A percentile compares a stretch with the other conserved stretches of the same genome.
Conservation (phyloP, 257 asterid species). For the Solanum virginianum region DNA sequence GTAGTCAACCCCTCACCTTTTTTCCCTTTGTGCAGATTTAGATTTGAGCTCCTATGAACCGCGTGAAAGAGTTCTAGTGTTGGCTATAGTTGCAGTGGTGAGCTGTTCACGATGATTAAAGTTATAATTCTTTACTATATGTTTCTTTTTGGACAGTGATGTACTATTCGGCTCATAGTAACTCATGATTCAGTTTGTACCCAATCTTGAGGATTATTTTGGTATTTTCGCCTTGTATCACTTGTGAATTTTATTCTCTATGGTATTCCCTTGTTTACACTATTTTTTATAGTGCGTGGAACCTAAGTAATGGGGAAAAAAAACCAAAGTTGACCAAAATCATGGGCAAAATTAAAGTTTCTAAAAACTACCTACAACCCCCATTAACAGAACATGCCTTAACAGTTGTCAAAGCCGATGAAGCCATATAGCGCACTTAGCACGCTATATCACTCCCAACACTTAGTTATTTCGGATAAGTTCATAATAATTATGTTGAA, state of each 20-base stretch:
- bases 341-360: background rate
- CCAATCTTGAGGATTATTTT: background rate
- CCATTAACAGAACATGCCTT: background rate
- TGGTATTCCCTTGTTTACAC: background rate
- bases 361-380: background rate
- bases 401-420: background rate
- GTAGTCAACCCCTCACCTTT: background rate
- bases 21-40: background rate
- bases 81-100: background rate
- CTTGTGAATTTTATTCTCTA: background rate
- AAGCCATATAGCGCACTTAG: background rate
- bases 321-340: background rate
- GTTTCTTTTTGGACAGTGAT: background rate
- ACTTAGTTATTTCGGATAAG: background rate
- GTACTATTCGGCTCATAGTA: background rate
- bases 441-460: background rate
- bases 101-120: background rate
- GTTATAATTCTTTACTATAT: background rate
- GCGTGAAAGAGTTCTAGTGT: background rate
- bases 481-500: background rate
- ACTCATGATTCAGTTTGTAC: background rate
- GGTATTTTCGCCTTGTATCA: background rate
- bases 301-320: background rate
- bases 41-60: background rate
- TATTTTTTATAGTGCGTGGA: background rate